phyloP scores from a whole-genome alignment of 2,329 filamentous ascomycete species.

The Colletotrichum sansevieriae region DNA sequence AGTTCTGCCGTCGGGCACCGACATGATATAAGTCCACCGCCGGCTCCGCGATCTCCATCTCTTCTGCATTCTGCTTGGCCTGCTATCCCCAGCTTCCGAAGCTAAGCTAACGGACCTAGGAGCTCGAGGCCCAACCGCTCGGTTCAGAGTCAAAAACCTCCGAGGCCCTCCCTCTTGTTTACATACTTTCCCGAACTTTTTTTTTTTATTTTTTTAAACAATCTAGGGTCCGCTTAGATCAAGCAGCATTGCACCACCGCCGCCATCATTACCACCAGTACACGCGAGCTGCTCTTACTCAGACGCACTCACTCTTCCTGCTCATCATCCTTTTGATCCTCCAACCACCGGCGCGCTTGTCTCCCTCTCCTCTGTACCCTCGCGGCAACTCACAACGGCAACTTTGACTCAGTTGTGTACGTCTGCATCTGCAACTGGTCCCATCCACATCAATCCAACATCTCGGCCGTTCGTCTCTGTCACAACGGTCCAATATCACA shows the following conservation, averaged over 20 bases:
- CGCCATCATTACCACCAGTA: neutral
- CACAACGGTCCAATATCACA: neutral
- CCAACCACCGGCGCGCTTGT: no score
- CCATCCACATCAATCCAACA: no score
- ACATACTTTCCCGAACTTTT: constrained; percentile 4
- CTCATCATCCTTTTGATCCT: no score
- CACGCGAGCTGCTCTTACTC: no score
- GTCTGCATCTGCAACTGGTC: no score
- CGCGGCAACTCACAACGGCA: no score
- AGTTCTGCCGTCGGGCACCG: constrained; percentile 39
- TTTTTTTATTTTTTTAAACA: neutral
- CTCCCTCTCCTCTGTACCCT: no score
- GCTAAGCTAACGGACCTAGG: constrained; percentile 34
- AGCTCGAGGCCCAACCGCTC: constrained; percentile 38
- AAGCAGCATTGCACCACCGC: neutral
- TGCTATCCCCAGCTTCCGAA: constrained; percentile 29
- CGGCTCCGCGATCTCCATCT: constrained; percentile 23
- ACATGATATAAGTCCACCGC: constrained; percentile 38
- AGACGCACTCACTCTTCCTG: no score
- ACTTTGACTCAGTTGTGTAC: no score
- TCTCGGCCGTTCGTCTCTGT: no score
- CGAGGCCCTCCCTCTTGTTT: constrained; percentile 32
- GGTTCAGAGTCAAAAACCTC: constrained; percentile 40
- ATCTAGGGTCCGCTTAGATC: constrained; percentile 12
- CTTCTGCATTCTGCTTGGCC: neutral